Evolutionary conservation across 352 stramenopile genomes (phyloP).

Genomic region (Globisporangium solare): DNA sequence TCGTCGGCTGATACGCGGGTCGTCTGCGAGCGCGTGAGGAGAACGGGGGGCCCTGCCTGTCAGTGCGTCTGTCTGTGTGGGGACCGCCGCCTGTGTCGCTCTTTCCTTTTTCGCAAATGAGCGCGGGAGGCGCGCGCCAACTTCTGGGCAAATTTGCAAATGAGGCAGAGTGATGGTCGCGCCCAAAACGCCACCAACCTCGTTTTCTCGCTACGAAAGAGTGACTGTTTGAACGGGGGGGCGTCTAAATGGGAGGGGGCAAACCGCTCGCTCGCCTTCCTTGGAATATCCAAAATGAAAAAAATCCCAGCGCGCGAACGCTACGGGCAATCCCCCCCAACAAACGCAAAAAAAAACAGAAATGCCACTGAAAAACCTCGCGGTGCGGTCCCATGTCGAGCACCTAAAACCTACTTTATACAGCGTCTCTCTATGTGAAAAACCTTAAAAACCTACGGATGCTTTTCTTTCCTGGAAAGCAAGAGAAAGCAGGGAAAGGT

Average conservation of each 20-base stretch:
- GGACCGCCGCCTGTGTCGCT: conserved; percentile 13
- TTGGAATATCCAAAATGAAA: conserved; percentile 10
- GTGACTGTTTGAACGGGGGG: conserved; percentile 12
- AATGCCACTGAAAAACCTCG: conserved; percentile 1
- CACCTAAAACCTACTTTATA: neutral
- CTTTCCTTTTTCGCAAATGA: conserved; percentile 61
- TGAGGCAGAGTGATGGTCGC: conserved; percentile 16
- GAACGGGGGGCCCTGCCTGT: neutral
- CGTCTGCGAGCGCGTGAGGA: no score
- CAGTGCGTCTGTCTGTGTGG: conserved; percentile 2
- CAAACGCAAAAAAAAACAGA: neutral
- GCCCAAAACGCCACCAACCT: neutral
- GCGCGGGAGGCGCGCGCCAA: conserved; percentile 18
- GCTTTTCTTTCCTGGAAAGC: neutral
- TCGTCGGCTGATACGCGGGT: neutral
- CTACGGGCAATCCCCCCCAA: neutral
- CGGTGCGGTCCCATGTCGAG: neutral
- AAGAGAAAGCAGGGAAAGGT: conserved; percentile 15
- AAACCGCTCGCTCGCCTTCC: neutral
- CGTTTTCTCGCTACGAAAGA: conserved; percentile 5
- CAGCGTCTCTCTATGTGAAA: neutral
- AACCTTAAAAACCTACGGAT: conserved; percentile 1
- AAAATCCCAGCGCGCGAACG: neutral
- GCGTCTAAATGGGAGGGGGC: conserved; percentile 5
- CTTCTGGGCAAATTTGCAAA: conserved; percentile 14